Evolutionary conservation across 176 grass and related monocot species (phyloP).

Genomic region (Carex myosuroides): DNA sequence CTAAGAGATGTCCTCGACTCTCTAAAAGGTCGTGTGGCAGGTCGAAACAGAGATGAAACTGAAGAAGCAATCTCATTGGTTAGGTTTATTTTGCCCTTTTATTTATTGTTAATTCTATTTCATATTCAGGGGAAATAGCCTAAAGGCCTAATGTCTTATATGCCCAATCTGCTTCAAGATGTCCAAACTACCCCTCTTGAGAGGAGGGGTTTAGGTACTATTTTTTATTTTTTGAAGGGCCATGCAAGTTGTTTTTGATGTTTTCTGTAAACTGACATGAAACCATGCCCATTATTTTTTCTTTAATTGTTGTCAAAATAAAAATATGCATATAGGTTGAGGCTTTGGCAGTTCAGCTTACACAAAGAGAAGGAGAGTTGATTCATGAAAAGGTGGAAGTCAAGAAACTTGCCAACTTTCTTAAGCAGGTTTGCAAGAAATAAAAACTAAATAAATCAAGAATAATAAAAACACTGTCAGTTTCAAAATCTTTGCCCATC

Average conservation of each 20-base stretch:
- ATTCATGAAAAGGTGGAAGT: slow-evolving; percentile 96
- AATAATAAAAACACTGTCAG: neutral
- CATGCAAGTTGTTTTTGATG: neutral
- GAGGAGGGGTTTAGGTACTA: neutral
- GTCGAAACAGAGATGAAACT: slow-evolving; percentile 91
- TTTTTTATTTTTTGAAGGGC: neutral
- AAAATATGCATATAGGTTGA: slow-evolving; percentile 57
- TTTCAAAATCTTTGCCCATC: neutral
- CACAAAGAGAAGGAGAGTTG: slow-evolving; percentile 94
- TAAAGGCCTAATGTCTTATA: neutral
- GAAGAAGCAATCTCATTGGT: slow-evolving; percentile 99
- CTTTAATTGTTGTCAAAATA: neutral
- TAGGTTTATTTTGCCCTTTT: slow-evolving; percentile 16
- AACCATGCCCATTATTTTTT: neutral
- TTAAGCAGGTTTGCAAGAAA: slow-evolving; percentile 56
- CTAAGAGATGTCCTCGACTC: slow-evolving; percentile 86
- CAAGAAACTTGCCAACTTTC: slow-evolving; percentile 79
- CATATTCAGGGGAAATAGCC: neutral
- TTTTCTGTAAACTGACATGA: neutral
- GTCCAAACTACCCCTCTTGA: neutral
- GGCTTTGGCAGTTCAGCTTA: slow-evolving; percentile 84
- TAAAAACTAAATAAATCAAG: slow-evolving; percentile 11
- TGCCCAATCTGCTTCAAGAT: neutral
- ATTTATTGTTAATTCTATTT: neutral
- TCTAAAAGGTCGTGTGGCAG: slow-evolving; percentile 82